Conservation (phyloP, 2,329 filamentous ascomycete species). For the Mycocentrospora acerina region DNA sequence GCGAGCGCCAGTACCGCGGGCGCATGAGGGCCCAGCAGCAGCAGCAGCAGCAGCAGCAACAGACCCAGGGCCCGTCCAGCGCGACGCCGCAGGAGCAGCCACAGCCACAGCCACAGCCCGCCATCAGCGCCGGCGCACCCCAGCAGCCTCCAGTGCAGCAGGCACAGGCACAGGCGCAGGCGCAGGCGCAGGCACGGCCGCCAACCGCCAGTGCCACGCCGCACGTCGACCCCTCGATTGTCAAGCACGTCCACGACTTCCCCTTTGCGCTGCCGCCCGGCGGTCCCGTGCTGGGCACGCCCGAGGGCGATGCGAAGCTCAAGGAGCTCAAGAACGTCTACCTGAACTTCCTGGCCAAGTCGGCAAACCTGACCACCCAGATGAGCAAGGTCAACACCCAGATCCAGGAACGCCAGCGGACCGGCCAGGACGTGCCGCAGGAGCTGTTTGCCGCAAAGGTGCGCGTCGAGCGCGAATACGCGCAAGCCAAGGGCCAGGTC, state of each 20-base stretch:
- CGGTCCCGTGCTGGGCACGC: conserved; percentile 32
- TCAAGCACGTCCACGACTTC: conserved; percentile 42
- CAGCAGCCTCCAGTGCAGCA: conserved; percentile 9
- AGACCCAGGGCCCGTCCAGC: conserved; percentile 26
- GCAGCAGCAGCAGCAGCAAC: conserved; percentile 25
- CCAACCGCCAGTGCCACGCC: conserved; percentile 5
- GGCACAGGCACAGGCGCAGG: conserved; percentile 9
- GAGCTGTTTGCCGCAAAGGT: conserved; percentile 30
- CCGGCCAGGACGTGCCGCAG: conserved; percentile 36
- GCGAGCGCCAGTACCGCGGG: conserved; percentile 46
- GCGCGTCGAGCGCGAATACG: conserved; percentile 33
- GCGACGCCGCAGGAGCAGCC: conserved; percentile 22
- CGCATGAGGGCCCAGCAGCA: conserved; percentile 32
- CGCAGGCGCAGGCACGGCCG: conserved; percentile 11
- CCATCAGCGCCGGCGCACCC: neutral
- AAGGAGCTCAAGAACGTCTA: conserved; percentile 41
- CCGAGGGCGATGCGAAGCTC: conserved; percentile 38
- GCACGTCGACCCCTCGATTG: conserved; percentile 34
- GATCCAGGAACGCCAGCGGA: conserved; percentile 34
- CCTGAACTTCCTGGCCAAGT: conserved; percentile 35
- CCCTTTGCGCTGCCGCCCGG: conserved; percentile 33
- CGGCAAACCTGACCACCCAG: conserved; percentile 29
- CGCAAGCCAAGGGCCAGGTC: conserved; percentile 31
- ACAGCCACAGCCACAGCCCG: conserved; percentile 3
- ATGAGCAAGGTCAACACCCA: conserved; percentile 28